These are phyloP conservation scores for Orbilia brochopaga DNA, from an alignment of 2,329 filamentous ascomycete genomes.

Conservation along the genomic window DNA sequence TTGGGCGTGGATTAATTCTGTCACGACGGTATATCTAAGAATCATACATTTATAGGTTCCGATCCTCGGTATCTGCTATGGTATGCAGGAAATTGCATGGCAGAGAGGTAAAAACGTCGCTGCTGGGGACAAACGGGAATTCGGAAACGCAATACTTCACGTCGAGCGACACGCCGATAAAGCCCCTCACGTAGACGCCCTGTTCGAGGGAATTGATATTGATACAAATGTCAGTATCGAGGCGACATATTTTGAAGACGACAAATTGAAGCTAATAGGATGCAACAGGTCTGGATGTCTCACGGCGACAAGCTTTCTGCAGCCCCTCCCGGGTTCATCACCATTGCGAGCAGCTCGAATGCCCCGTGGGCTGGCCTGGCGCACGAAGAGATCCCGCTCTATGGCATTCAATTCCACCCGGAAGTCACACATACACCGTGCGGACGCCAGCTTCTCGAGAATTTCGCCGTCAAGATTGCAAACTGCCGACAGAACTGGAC, in stretches of 20 bases:
- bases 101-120: constrained; percentile 69
- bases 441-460: constrained; percentile 74
- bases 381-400: constrained; percentile 65
- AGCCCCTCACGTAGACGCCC: constrained; percentile 71
- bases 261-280: constrained; percentile 2
- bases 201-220: constrained; percentile 78
- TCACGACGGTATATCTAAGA: constrained; percentile 54
- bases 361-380: constrained; percentile 80
- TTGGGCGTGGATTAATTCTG: constrained; percentile 60
- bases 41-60: constrained; percentile 56
- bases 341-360: constrained; percentile 76
- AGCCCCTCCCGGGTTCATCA: constrained; percentile 74
- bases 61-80: constrained; percentile 69
- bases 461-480: constrained; percentile 86
- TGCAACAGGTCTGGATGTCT: constrained; percentile 73
- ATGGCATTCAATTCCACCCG: constrained; percentile 83
- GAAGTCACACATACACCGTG: constrained; percentile 77
- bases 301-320: constrained; percentile 83
- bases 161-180: constrained; percentile 65
- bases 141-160: constrained; percentile 72
- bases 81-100: constrained; percentile 76
- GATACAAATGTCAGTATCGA: constrained; percentile 62
- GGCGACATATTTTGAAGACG: background rate
- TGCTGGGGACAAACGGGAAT: constrained; percentile 72
- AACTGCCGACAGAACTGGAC: constrained; percentile 77